Base-by-base conservation (phyloP, 108 stramenopile species). In the Skeletonema tropicum region DNA sequence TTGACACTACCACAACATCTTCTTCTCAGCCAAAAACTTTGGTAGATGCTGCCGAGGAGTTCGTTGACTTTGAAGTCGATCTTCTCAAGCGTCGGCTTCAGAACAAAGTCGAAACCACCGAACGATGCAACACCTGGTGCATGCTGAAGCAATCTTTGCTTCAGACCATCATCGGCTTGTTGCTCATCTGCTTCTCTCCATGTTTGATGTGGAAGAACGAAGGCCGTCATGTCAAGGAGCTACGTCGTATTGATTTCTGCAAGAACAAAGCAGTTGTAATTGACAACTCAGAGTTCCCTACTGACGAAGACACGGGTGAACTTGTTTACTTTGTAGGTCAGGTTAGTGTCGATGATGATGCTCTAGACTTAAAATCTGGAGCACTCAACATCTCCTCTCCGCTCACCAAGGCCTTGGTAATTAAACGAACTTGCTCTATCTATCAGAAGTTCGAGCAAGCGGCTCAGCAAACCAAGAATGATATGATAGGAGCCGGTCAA, bases 181-280 rank as follows among this genome's bases (percentile, higher is more conserved):
- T 83, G 35, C 68, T 83, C 21, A 69, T 83, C 58, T 83, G 82
- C 66, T 32, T 83, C 45, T 70, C 74, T 33, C 82, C 82, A 23
- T 79, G 77, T 60, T 33, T 84, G 8, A 73, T 86, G 70, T 86
- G 83, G 83, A 84, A 84, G 61, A 86, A 86, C 59, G 83, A 84
- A 74, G 86, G 86, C 17, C 62, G 86, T 21, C 83, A 86, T 39
- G 86, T 82, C 17, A 77, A 17, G 3, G 77, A 85, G 36, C 74
- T 85, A 0, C 71, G 81, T 14, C 41, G 78, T n/a, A 85, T 84
- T 33, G 71, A 77, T 49, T 86, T 82, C 41, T 76, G 78, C 86
- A 86, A 81, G 66, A 86, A 86, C 59, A 72, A 86, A 29, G 85
- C 85, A 14, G 79, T 81, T 19, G 64, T 76, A 6, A 61, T 85